Evolutionary conservation across 106 monocot genomes (phyloP).

Genomic region (Phalaenopsis aphrodite): DNA sequence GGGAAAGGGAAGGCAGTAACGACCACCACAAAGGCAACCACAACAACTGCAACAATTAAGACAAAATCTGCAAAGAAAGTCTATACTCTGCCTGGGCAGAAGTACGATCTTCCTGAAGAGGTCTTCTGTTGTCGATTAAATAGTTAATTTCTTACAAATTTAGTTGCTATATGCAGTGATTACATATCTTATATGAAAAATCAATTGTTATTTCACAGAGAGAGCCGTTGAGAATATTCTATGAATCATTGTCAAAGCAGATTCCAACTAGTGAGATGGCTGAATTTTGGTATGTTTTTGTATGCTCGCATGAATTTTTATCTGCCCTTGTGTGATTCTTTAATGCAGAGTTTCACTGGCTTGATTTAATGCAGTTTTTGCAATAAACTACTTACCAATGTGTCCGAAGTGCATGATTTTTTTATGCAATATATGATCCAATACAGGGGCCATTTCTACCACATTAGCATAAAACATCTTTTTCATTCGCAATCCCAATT

Average conservation of each 20-base stretch:
- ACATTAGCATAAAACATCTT: no score
- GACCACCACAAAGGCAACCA: slow-evolving; percentile 36
- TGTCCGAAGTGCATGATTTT: not conserved
- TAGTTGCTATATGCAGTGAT: not conserved
- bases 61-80: slow-evolving; percentile 72
- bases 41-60: slow-evolving; percentile 37
- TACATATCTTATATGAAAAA: not conserved
- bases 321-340: not conserved
- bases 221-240: slow-evolving; percentile 93
- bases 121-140: slow-evolving; percentile 18
- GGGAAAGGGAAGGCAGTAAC: slow-evolving; percentile 36
- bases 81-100: slow-evolving; percentile 78
- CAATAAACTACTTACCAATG: not conserved
- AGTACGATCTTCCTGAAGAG: slow-evolving; percentile 88
- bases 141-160: slow-evolving; percentile 6
- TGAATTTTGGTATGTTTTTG: slow-evolving; percentile 66
- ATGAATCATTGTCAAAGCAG: slow-evolving; percentile 92
- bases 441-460: not conserved
- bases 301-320: slow-evolving; percentile 1
- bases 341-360: not conserved
- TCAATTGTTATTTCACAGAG: slow-evolving; percentile 40
- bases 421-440: not conserved
- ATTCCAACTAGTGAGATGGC: slow-evolving; percentile 98
- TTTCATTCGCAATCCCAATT: no score
- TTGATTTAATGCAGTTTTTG: not conserved